Evolutionary conservation across 2,329 filamentous ascomycete species (phyloP).

Genomic region (Trichoderma koningii): DNA sequence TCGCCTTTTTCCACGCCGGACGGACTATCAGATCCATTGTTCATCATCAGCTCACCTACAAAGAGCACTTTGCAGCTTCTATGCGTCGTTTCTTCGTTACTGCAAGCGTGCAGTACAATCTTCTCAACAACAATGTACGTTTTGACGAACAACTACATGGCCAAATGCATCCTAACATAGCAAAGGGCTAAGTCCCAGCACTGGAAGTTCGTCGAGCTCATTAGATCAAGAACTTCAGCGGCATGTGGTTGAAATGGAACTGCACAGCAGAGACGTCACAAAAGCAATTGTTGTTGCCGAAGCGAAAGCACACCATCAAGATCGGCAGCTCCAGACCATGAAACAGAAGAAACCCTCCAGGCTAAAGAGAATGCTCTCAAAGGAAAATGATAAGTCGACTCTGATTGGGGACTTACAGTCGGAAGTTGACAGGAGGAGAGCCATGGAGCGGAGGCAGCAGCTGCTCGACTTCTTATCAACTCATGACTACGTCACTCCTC

Average conservation of each 20-base stretch:
- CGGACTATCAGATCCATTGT: constrained; percentile 43
- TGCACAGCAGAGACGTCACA: not conserved
- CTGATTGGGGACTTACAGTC: not conserved
- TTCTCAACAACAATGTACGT: constrained; percentile 35
- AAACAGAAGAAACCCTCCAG: constrained; percentile 26
- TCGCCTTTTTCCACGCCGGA: constrained; percentile 40
- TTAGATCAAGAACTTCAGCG: constrained; percentile 38
- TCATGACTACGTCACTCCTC: constrained; percentile 33
- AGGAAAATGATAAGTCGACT: not conserved
- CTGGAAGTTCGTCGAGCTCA: constrained; percentile 33
- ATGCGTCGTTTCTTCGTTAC: constrained; percentile 41
- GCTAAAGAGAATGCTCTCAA: not conserved
- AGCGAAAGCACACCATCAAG: not conserved
- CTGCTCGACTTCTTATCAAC: constrained; percentile 37
- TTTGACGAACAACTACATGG: constrained; percentile 4
- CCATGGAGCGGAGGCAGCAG: constrained; percentile 28
- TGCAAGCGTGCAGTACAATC: constrained; percentile 39
- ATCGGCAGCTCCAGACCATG: not conserved
- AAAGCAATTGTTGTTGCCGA: not conserved
- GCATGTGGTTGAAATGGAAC: not conserved
- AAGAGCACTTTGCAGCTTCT: constrained; percentile 40
- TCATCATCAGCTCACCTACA: constrained; percentile 40
- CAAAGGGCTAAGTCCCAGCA: not conserved
- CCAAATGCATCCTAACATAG: not conserved
- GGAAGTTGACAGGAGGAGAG: constrained; percentile 3